A percentile compares a stretch with the other conserved stretches of the same genome.
These are phyloP conservation scores for Diplogelasinospora grovesii DNA, from an alignment of 495 filamentous ascomycete genomes.

Conservation along the genomic window DNA sequence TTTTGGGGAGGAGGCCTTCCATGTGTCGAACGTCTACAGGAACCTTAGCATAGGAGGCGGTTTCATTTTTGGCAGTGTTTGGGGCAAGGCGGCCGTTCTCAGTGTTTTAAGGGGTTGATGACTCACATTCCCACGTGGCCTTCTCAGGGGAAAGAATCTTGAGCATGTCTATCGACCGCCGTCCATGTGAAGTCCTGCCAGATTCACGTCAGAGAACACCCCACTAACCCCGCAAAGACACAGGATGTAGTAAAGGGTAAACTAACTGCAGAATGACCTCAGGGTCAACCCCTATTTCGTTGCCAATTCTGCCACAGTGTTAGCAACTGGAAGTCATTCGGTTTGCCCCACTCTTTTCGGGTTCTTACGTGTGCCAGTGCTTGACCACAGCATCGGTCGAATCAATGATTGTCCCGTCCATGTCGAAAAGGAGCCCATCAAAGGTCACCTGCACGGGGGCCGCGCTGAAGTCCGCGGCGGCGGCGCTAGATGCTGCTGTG, in stretches of 20 bases:
- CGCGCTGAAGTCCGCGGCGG: constrained; percentile 44
- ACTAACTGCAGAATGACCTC: constrained; percentile 63
- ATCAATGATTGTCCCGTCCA: constrained; percentile 82
- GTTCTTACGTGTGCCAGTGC: constrained; percentile 74
- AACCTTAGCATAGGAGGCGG: too few species aligned
- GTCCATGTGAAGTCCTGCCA: constrained; percentile 71
- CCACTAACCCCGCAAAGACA: too few species aligned
- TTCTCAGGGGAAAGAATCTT: constrained; percentile 66
- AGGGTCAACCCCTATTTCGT: constrained; percentile 76
- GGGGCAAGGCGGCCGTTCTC: not conserved
- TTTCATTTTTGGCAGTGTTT: not conserved
- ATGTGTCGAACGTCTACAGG: constrained; percentile 67
- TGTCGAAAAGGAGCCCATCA: constrained; percentile 80
- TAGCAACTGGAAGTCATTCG: not conserved
- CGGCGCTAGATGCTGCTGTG: not conserved
- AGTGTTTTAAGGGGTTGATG: not conserved
- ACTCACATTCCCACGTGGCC: constrained; percentile 88
- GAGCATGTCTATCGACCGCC: constrained; percentile 75
- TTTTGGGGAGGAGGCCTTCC: constrained; percentile 69
- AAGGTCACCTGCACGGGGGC: constrained; percentile 56
- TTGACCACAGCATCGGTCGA: constrained; percentile 80
- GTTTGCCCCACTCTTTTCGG: too few species aligned
- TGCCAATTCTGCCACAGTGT: constrained; percentile 57
- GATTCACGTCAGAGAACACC: too few species aligned
- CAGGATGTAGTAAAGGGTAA: too few species aligned